Evolutionary conservation across 352 stramenopile genomes (phyloP).

Genomic region (Phytophthora cajani): DNA sequence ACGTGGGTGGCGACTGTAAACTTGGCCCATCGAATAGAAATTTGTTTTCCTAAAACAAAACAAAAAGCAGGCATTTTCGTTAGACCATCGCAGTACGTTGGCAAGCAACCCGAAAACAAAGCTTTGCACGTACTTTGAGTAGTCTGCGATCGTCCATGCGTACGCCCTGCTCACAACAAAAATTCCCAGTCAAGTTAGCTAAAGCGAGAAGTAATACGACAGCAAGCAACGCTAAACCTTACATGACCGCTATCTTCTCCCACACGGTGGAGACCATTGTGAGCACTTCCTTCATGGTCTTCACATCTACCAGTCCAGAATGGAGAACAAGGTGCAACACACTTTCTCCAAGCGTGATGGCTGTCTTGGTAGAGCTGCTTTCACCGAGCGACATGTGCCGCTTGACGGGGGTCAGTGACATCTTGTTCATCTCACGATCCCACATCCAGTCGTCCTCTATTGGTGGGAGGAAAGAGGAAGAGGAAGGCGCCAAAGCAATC

Average conservation of each 20-base stretch:
- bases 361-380: constrained; percentile 23
- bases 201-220: not conserved
- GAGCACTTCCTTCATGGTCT: constrained; percentile 40
- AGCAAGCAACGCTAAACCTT: constrained; percentile 22
- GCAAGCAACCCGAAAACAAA: not conserved
- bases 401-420: constrained; percentile 46
- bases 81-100: not conserved
- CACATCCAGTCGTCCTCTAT: constrained; percentile 58
- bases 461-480: constrained; percentile 42
- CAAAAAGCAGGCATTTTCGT: not conserved
- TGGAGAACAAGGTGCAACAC: constrained; percentile 55
- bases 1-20: constrained; percentile 64
- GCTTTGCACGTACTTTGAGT: constrained; percentile 47
- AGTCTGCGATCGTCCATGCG: constrained; percentile 62
- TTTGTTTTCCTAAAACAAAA: constrained; percentile 46
- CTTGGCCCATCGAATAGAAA: constrained; percentile 42
- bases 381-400: constrained; percentile 29
- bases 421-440: constrained; percentile 57
- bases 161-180: constrained; percentile 41
- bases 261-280: constrained; percentile 56
- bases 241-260: constrained; percentile 54
- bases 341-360: constrained; percentile 37
- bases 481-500: constrained; percentile 32
- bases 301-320: constrained; percentile 45
- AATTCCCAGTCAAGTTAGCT: not conserved